Evolutionary conservation across 2,329 filamentous ascomycete species (phyloP), one percentile per base, ranked within the genome.

Genomic region (Alternaria metachromatica): DNA sequence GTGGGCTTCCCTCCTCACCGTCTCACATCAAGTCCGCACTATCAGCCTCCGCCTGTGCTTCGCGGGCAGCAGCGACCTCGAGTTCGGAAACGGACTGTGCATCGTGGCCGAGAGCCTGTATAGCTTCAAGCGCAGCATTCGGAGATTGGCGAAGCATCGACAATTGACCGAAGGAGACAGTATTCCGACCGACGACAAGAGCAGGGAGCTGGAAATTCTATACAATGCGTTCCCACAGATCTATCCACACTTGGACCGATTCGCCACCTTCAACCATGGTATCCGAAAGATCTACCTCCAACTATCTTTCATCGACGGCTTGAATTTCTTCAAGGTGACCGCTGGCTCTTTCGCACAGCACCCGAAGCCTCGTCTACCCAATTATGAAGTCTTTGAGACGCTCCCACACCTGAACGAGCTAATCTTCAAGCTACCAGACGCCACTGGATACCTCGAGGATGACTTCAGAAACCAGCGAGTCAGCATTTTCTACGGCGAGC

Each of bases 311-410:
- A 18, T 67, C 2, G 43, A 58, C 0, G 63, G 28, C 18, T 60
- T 78, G 13, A 69, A 71, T 33, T 79, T 79, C 65, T 77, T 78
- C 65, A 67, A 72, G 15, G 71, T 78, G 7, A 62, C 59, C 1
- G 43, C 20, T 2, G 66, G 66, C 1, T 63, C 60, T 2, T 71
- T 76, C 21, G 43, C 64, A 3, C 55, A 49, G 2, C 64, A 64
- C 18, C 48, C 54, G 25, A 50, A 33, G 1, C 3, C 28, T 0
- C 25, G 30, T 5, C 33, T 28, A 5, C 18, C 67, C 0, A 71
- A 65, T 1, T 74, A 64, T 49, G 62, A 72, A 4, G 53, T 74
- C 3, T 69, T 78, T 21, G 65, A 73, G 6, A 58, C 58, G 4
- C 50, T 78, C 3, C 74, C 73, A 1, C 6, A 57, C 23, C 61